These are phyloP conservation scores for Grosmannia penicillata DNA, from an alignment of 2,329 filamentous ascomycete genomes.

Conservation along the genomic window DNA sequence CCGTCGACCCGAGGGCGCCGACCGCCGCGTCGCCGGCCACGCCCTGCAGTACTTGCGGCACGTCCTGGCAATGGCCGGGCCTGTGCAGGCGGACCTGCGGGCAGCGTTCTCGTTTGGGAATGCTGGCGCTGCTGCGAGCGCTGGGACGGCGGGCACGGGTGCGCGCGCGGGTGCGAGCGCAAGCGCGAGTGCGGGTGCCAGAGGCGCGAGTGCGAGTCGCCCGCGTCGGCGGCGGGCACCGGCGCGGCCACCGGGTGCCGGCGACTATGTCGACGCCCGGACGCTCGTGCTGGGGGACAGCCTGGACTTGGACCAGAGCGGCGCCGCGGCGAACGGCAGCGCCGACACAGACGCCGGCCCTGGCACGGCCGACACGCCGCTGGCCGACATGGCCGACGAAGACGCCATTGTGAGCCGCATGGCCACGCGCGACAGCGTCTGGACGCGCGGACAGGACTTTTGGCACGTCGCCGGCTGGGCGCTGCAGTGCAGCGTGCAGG, in stretches of 20 bases:
- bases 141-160: background rate
- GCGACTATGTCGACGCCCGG: constrained; percentile 8
- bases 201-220: constrained; percentile 1
- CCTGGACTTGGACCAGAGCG: too few relatives aligned
- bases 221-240: constrained; percentile 7
- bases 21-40: constrained; percentile 46
- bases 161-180: background rate
- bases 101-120: constrained; percentile 54
- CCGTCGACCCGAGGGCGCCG: constrained; percentile 46
- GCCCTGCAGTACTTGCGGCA: constrained; percentile 58
- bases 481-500: constrained; percentile 68
- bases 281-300: background rate
- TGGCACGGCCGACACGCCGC: too few relatives aligned
- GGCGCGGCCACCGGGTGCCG: constrained; percentile 11
- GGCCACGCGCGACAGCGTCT: constrained; percentile 52
- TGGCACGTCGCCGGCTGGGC: constrained; percentile 86
- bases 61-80: constrained; percentile 49
- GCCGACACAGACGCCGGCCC: too few relatives aligned
- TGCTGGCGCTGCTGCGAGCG: too few relatives aligned
- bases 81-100: constrained; percentile 53
- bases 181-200: constrained; percentile 12
- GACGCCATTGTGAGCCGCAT: constrained; percentile 42
- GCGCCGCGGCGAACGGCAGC: too few relatives aligned
- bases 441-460: constrained; percentile 67
- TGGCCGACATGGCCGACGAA: constrained; percentile 15